Base-by-base conservation (phyloP, 495 filamentous ascomycete genomes). In the Glonium stellatum region DNA sequence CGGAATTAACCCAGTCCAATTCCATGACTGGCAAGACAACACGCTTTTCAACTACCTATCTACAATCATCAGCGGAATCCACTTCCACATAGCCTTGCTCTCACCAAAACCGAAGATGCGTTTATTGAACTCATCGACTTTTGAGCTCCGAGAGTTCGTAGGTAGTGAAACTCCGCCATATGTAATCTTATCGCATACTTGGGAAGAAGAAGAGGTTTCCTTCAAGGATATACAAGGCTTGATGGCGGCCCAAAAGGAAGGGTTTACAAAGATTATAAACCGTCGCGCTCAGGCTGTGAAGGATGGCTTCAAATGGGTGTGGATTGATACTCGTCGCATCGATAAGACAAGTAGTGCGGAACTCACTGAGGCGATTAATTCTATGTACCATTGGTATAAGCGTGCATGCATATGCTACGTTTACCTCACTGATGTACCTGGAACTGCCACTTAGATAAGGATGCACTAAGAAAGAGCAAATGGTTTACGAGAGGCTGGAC, bases 401-500 rank as follows among this genome's bases (percentile, higher is more conserved):
- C 4, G 21, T 5, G 48, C 48, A 1, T 4, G 10, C 13, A 8
- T 23, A 34, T 52, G 48, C 48, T 52, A 52, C 48, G 48, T 2
- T 34, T 52, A n/a, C 15, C 48, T 52, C 1, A 8, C 48, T 8
- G 48, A 52, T 52, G 48, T 52, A 5, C 57, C 58, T n/a, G n/a
- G n/a, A n/a, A n/a, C n/a, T n/a, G n/a, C n/a, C n/a, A n/a, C n/a
- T n/a, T n/a, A n/a, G n/a, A n/a, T n/a, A n/a, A n/a, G n/a, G n/a
- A n/a, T n/a, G n/a, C n/a, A n/a, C n/a, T n/a, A n/a, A n/a, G 36
- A 12, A 6, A 39, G 4, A 51, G 58, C 35, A 19, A 31, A 19
- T 65, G 65, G 62, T 67, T 64, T 42, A 64, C 44, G 1, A 54
- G 65, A 64, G 50, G 62, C 18, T 65, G 62, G 62, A 65, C 62